Base-by-base conservation (phyloP, 2,329 filamentous ascomycete species). In the Blastomyces percursus region DNA sequence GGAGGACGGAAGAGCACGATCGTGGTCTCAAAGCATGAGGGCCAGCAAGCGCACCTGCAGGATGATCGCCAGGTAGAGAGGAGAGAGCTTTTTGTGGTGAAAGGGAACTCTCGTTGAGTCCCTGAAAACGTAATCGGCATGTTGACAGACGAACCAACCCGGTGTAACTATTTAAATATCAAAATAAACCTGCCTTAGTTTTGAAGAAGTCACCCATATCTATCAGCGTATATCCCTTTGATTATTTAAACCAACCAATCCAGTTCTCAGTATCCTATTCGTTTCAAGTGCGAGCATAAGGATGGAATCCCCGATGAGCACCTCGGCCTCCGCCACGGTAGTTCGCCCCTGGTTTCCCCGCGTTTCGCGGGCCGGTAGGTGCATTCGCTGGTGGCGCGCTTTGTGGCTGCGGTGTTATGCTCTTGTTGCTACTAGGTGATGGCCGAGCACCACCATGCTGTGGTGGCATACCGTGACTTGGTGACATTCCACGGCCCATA, bases 281-380 rank as follows among this genome's bases (percentile, higher is more conserved):
- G 14, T n/a, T 46, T 60, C 46, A 60, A 27, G 32, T 59, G 24
- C 80, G 75, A 55, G 82, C 77, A 76, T 96, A 96, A 40, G 91
- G 91, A 73, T 95, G 90, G 76, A 84, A 96, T 2, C 89, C 90
- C 35, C 90, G 80, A 75, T 81, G 76, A 59, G 86, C 84, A 64
- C 90, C 89, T 65, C 90, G 81, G 21, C 93, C 91, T 60, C 93
- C 93, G 61, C 94, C 93, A 50, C 93, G 87, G 75, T 96, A 97
- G 77, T 96, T 96, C 1, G 90, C 91, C 19, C 92, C 91, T 0
- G 92, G 91, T 72, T 88, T 89, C 32, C 92, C 92, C 0, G 92
- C 91, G 71, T 97, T 99, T 82, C 96, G 96, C 4, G 94, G 94
- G 0, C 94, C 94, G 0, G 94, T 99, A 0, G 94, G 94, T 6